A percentile compares a stretch with the other conserved stretches of the same genome.
Evolutionary conservation across 805 yeast genomes (phyloP).

Genomic region (Geotrichum ghanense): DNA sequence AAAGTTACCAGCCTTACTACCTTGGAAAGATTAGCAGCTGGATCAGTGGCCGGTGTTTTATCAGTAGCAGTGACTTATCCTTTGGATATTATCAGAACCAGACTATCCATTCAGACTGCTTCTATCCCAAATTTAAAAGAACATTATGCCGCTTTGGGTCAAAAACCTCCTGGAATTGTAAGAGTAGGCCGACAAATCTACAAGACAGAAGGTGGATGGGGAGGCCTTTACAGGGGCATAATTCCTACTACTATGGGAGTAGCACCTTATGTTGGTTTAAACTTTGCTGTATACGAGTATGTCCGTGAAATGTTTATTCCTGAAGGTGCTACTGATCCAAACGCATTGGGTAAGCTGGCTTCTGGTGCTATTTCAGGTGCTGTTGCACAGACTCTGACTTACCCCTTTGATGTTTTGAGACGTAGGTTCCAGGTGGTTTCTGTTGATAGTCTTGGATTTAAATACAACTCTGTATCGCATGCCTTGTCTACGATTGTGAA

Average conservation of each 20-base stretch:
- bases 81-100: constrained; percentile 78
- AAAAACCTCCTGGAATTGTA: constrained; percentile 62
- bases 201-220: constrained; percentile 67
- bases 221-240: constrained; percentile 72
- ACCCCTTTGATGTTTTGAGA: constrained; percentile 83
- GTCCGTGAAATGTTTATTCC: constrained; percentile 45
- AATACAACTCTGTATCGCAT: constrained; percentile 62
- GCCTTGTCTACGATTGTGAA: constrained; percentile 61
- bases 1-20: constrained; percentile 28
- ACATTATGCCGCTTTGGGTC: constrained; percentile 8
- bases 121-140: constrained; percentile 25
- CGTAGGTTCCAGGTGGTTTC: constrained; percentile 85
- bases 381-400: constrained; percentile 78
- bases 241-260: constrained; percentile 90
- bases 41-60: constrained; percentile 69
- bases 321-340: constrained; percentile 23
- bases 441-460: constrained; percentile 72
- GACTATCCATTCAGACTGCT: constrained; percentile 85
- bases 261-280: constrained; percentile 91
- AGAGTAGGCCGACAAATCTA: constrained; percentile 48
- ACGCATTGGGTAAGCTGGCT: constrained; percentile 45
- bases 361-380: constrained; percentile 87
- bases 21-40: constrained; percentile 55
- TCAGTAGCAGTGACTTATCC: constrained; percentile 86
- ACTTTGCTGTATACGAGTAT: constrained; percentile 81